Base-by-base conservation (phyloP, 2,329 filamentous ascomycete genomes). In the Claviceps fusiformis region DNA sequence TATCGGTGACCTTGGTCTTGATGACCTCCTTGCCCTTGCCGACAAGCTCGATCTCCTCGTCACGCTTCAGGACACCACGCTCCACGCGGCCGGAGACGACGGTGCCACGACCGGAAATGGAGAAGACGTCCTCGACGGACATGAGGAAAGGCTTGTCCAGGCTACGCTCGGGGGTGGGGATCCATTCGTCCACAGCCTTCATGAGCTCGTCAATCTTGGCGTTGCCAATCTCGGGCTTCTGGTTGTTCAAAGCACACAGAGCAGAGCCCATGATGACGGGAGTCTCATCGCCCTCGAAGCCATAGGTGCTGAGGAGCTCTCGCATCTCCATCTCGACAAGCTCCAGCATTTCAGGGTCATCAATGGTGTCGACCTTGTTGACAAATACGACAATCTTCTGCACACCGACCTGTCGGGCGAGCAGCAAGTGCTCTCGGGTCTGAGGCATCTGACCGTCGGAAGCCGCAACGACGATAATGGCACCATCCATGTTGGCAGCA, bases 241-340 rank as follows among this genome's bases (percentile, higher is more conserved):
- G 87, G 73, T 81, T 82, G 71, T 98, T 90, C 53, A 98, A 79
- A 54, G 93, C 91, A 76, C 90, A 95, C 52, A 98, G 86, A 62
- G 93, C 93, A 64, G 93, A 98, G 60, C 93, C 93, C 79, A 98
- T 87, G 72, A 98, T 80, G 71, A 98, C 95, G 60, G 93, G 93
- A 53, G 93, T 98, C 55, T 97, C 89, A 67, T 98, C 95, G 64
- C 93, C 93, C 75, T 98, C 93, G 71, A 98, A 98, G 59, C 90
- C 91, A 74, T 98, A 98, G 64, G 84, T 86, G 67, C 69, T 82
- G 58, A 98, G 86, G 55, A 98, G 85, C 77, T 98, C 93, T 68
- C 93, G 89, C 93, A 98, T 98, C 79, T 98, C 93, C 87, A 98
- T 95, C 82, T 98, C 93, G 70, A 98, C 93, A 57, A 98, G 88